Conservation (phyloP, 2,329 filamentous ascomycete genomes). For the Nemania bipapillata region DNA sequence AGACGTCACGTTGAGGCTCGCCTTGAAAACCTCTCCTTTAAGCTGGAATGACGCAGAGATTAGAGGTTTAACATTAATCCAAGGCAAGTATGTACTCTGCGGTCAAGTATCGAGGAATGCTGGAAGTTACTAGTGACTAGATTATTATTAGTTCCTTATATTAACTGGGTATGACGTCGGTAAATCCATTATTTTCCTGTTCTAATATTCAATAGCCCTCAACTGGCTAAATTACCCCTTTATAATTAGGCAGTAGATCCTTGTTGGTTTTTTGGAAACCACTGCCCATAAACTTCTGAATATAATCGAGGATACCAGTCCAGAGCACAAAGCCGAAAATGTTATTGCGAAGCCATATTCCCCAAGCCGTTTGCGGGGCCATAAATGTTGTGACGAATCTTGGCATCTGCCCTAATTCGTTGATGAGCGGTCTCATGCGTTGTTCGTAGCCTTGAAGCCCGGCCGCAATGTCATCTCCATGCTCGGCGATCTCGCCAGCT, state of each 20-base stretch:
- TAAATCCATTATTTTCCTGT: no score
- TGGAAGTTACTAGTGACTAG: no score
- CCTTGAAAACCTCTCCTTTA: no score
- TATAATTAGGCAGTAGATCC: slow-evolving; percentile 55
- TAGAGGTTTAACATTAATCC: no score
- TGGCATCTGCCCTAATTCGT: slow-evolving; percentile 50
- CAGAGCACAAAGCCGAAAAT: slow-evolving; percentile 56
- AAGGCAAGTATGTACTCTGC: no score
- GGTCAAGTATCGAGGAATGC: no score
- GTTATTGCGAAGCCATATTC: slow-evolving; percentile 58
- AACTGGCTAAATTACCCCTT: slow-evolving; percentile 31
- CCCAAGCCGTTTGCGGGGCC: slow-evolving; percentile 59
- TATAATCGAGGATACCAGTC: slow-evolving; percentile 51
- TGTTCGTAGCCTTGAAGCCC: slow-evolving; percentile 53
- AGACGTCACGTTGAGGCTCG: no score
- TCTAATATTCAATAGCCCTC: no score
- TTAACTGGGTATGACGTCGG: no score
- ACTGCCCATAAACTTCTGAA: slow-evolving; percentile 47
- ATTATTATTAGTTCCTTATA: no score
- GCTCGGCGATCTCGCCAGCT: slow-evolving; percentile 56
- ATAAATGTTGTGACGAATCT: slow-evolving; percentile 52
- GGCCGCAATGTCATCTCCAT: slow-evolving; percentile 48
- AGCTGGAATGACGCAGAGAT: no score
- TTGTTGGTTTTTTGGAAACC: slow-evolving; percentile 47
- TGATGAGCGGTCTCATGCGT: slow-evolving; percentile 52